Conservation (phyloP, 352 stramenopile genomes). For the Phytophthora constricta region DNA sequence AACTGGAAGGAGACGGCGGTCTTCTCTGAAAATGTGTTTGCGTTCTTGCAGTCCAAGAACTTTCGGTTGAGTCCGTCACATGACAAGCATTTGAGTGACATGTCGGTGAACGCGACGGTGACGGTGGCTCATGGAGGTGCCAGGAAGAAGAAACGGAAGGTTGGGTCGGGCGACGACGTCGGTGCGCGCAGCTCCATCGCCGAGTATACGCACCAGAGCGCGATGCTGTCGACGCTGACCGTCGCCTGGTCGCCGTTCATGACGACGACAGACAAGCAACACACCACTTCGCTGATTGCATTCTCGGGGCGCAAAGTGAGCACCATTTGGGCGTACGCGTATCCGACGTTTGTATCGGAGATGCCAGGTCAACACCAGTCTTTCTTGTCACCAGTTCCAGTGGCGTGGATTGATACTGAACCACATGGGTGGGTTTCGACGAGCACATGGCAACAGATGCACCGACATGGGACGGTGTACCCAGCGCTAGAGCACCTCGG, state of each 20-base stretch:
- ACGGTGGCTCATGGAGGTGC: slow-evolving; percentile 24
- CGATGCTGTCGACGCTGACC: slow-evolving; percentile 66
- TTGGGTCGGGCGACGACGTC: slow-evolving; percentile 11
- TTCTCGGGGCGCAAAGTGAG: slow-evolving; percentile 66
- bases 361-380: slow-evolving; percentile 17
- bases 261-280: slow-evolving; percentile 42
- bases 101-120: background rate
- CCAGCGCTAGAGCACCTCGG: slow-evolving; percentile 25
- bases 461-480: slow-evolving; percentile 33
- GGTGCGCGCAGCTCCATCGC: slow-evolving; percentile 44
- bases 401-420: slow-evolving; percentile 75
- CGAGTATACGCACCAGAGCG: slow-evolving; percentile 67
- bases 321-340: slow-evolving; percentile 76
- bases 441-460: slow-evolving; percentile 75
- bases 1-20: slow-evolving; percentile 76
- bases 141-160: slow-evolving; percentile 28
- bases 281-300: slow-evolving; percentile 69
- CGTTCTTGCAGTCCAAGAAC: slow-evolving; percentile 58
- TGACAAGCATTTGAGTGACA: slow-evolving; percentile 26
- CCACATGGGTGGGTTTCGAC: slow-evolving; percentile 73
- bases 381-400: slow-evolving; percentile 46
- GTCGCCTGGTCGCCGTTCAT: slow-evolving; percentile 81
- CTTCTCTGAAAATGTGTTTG: slow-evolving; percentile 73
- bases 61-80: slow-evolving; percentile 39
- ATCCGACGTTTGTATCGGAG: slow-evolving; percentile 45